Base-by-base conservation (phyloP, 1,139 yeast genomes). In the Debaryomyces coudertii region DNA sequence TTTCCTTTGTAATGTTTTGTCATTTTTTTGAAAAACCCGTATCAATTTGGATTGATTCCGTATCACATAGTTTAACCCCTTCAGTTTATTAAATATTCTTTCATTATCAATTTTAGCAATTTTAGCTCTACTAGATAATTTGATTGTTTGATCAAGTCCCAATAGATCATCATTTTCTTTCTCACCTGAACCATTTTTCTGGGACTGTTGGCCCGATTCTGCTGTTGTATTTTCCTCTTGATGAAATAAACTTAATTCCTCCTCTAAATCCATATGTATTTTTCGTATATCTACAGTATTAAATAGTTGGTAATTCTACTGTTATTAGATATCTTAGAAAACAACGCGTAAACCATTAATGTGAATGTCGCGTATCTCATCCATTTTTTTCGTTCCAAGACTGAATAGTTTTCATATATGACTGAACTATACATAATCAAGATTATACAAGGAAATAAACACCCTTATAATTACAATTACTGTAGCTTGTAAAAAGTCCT, bases 71-170 rank as follows among this genome's bases (percentile, higher is more conserved):
- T 77, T 74, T 42, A 83, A 57, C 0, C 87, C 87, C 22, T 70
- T 69, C 14, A 58, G 57, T 7, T 61, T 63, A 27, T 76, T 70
- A 46, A 80, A 61, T 16, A 83, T 63, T 44, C 80, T 68, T 23
- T 78, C 80, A 44, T 79, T 76, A 35, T 80, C 81, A 29, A 82
- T 58, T 49, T 71, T 76, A 18, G 80, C 73, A 5, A 68, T 55
- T 46, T 68, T 66, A 25, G 62, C 58, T 33, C 72, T 52, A 36
- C 62, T 62, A 15, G 66, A 61, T 27, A 69, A 62, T 46, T 70
- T 71, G 53, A 74, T 63, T 47, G 71, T 67, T 58, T 66, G 66
- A 45, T 74, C 77, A 14, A 76, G 61, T 2, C 79, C 79, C 39
- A 74, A 61, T 0, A 66, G 53, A 50, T 72, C 76, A 20, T 63